These are phyloP conservation scores for Tetrapyrgos nigripes DNA, from an alignment of 1,284 basidiomycete species.

Conservation along the genomic window DNA sequence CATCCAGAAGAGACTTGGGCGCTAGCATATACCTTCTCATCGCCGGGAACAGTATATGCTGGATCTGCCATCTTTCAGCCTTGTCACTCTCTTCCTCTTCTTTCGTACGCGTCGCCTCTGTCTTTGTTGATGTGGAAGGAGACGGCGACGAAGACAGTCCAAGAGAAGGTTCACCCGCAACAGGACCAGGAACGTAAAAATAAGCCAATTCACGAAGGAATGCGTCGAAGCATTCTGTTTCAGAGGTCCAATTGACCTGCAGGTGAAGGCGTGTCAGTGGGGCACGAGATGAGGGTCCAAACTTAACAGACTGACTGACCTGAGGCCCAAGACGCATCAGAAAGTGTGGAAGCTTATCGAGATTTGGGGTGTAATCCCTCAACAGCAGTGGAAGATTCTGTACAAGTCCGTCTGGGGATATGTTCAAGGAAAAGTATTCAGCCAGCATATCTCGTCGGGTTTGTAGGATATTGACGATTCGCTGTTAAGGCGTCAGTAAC, in stretches of 20 bases:
- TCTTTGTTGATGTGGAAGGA: neutral
- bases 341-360: slow-evolving; percentile 86
- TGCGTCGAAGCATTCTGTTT: slow-evolving; percentile 85
- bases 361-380: slow-evolving; percentile 84
- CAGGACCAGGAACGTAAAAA: slow-evolving; percentile 81
- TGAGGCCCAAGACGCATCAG: slow-evolving; percentile 87
- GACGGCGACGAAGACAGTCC: neutral
- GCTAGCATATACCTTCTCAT: slow-evolving; percentile 78
- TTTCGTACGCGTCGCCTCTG: slow-evolving; percentile 20
- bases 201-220: slow-evolving; percentile 91
- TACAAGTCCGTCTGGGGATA: slow-evolving; percentile 70
- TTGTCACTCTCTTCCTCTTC: slow-evolving; percentile 49
- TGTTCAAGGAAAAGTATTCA: slow-evolving; percentile 89
- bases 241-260: slow-evolving; percentile 89
- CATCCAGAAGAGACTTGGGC: slow-evolving; percentile 72
- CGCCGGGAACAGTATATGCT: slow-evolving; percentile 87
- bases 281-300: neutral
- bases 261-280: neutral
- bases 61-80: slow-evolving; percentile 82
- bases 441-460: slow-evolving; percentile 83
- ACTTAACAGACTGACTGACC: slow-evolving; percentile 45
- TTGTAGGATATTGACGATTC: slow-evolving; percentile 63
- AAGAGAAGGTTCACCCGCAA: slow-evolving; percentile 27
- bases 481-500: slow-evolving; percentile 43
- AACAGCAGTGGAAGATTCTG: slow-evolving; percentile 84